phyloP scores from a whole-genome alignment of 768 basidiomycete species.

The Cantharellus cinnabarinus region DNA sequence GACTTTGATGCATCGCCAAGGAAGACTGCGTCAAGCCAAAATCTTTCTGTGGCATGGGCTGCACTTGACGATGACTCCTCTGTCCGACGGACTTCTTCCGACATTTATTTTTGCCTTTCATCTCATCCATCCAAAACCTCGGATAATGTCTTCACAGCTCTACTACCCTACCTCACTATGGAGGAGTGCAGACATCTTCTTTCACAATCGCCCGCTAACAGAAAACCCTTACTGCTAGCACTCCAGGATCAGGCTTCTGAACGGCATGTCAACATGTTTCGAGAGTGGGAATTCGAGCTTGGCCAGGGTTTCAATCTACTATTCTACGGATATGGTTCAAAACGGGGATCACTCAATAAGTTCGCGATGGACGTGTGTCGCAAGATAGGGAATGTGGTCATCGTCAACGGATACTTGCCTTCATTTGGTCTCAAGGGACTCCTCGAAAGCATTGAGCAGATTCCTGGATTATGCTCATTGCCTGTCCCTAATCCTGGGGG shows the following conservation, averaged over 20 bases:
- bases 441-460: slow-evolving; percentile 33
- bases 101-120: slow-evolving; percentile 61
- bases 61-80: neutral
- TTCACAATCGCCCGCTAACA: slow-evolving; percentile 14
- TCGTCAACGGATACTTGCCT: slow-evolving; percentile 63
- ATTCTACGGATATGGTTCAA: slow-evolving; percentile 81
- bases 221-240: slow-evolving; percentile 9
- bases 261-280: slow-evolving; percentile 14
- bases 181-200: slow-evolving; percentile 29
- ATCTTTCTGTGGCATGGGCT: neutral
- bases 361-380: slow-evolving; percentile 42
- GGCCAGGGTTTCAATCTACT: slow-evolving; percentile 70
- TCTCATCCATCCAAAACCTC: slow-evolving; percentile 52
- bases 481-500: slow-evolving; percentile 15
- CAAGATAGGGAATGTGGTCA: slow-evolving; percentile 45
- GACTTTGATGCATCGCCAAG: neutral
- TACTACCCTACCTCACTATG: slow-evolving; percentile 46
- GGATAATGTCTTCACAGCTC: slow-evolving; percentile 54
- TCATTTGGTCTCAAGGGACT: slow-evolving; percentile 48
- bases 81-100: slow-evolving; percentile 50
- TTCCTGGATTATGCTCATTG: slow-evolving; percentile 13
- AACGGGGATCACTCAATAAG: slow-evolving; percentile 50
- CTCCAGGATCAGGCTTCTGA: neutral
- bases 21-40: neutral
- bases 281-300: slow-evolving; percentile 34